Evolutionary conservation across 2,329 filamentous ascomycete genomes (phyloP), one percentile per base, ranked within the genome.

Genomic region (Chrysosporium queenslandicum): DNA sequence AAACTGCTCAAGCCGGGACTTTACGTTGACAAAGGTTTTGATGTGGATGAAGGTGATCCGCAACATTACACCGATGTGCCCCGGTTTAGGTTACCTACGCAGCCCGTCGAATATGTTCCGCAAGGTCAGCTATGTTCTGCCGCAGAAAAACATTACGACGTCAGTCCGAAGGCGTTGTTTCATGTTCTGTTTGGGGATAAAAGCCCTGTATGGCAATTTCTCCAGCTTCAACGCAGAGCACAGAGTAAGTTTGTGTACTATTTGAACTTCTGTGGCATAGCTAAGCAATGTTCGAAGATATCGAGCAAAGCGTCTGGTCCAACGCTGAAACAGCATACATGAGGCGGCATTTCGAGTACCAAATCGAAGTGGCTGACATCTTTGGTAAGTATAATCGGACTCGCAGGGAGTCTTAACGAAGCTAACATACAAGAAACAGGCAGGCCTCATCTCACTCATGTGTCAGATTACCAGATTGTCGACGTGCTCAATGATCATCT

Each of bases 161-260:
- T 97, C 55, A 94, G 87, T 57, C 85, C 92, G 43, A 97, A 98
- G 68, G 88, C 87, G 0, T 82, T 95, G 53, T 98, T 97, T 67
- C 91, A 97, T 64, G 87, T 97, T 14, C 78, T 98, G 48, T 98
- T 97, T 68, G 92, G 92, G 34, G 92, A 98, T 68, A 94, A 91
- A 71, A 94, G 87, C 65, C 87, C 90, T 30, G 83, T 97, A 36
- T 98, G 96, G 70, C 88, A 92, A 61, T 82, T 91, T 62, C 75
- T 97, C 27, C 91, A 96, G 65, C 85, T 87, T 64, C 88, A 94
- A 65, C 79, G 86, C 48, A 79, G 83, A 61, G 87, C 86, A 12
- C 80, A 83, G 66, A 70, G 73, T 76, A 65, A 57, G 67, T 57
- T 34, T 23, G n/a, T 34, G 21, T n/a, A 37, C 14, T 29, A 3